A percentile compares a stretch with the other conserved stretches of the same genome.
phyloP scores from a whole-genome alignment of 148 eudicot species.

The Dianthus caryophyllus region DNA sequence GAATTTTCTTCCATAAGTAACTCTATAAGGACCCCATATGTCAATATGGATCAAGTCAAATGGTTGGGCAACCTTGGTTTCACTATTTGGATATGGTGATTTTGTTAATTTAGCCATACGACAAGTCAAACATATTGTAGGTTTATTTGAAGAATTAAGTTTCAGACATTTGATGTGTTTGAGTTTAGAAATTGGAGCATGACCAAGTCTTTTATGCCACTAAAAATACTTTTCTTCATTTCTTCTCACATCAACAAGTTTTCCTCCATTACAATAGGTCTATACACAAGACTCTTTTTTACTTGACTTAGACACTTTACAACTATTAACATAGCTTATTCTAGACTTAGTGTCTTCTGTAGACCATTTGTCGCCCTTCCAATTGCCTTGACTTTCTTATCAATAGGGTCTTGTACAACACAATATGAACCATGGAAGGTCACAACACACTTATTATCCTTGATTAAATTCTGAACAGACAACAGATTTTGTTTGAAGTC shows the following conservation, averaged over 20 bases:
- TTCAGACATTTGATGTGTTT: background rate
- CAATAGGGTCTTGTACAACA: background rate
- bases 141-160: background rate
- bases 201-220: background rate
- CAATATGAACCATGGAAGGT: background rate
- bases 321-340: background rate
- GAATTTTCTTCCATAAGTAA: background rate
- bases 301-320: too few species aligned
- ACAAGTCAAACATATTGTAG: background rate
- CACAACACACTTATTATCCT: background rate
- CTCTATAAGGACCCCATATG: slow-evolving; percentile 6
- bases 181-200: too few species aligned
- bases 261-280: too few species aligned
- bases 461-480: background rate
- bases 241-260: too few species aligned
- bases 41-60: background rate
- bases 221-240: too few species aligned
- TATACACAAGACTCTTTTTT: too few species aligned
- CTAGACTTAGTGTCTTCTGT: background rate
- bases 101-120: background rate
- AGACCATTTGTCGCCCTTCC: background rate
- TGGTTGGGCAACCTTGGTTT: background rate
- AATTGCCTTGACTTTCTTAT: background rate
- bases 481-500: background rate
- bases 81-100: background rate